phyloP scores from a whole-genome alignment of 164 flowering plant species.

The Annona squamosa region DNA sequence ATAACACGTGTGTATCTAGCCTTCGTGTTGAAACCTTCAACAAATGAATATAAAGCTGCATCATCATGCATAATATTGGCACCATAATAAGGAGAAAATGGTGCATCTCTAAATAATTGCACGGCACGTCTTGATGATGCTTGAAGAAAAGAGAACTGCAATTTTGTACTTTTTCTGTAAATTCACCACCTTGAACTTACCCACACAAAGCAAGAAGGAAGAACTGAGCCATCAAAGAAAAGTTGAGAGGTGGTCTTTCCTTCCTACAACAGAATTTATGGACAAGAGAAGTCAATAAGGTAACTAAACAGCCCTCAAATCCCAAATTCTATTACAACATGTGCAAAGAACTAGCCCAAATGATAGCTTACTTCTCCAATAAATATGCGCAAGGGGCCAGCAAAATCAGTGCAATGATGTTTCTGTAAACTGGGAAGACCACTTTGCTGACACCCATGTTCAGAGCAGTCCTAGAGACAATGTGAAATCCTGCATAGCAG shows the following conservation, averaged over 20 bases:
- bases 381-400: slow-evolving; percentile 63
- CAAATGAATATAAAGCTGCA: background rate
- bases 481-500: slow-evolving; percentile 69
- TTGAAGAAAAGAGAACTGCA: too few species aligned
- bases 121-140: too few species aligned
- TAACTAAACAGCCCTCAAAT: background rate
- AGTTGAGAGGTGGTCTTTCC: slow-evolving; percentile 64
- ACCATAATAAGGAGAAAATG: background rate
- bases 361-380: slow-evolving; percentile 53
- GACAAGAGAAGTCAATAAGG: background rate
- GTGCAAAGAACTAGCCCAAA: background rate
- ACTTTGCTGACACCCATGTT: slow-evolving; percentile 77
- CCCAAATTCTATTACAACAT: background rate
- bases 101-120: background rate
- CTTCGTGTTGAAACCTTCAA: background rate
- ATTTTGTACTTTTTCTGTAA: too few species aligned
- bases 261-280: slow-evolving; percentile 30
- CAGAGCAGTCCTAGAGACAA: slow-evolving; percentile 76
- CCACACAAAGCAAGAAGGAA: slow-evolving; percentile 67
- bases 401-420: slow-evolving; percentile 55
- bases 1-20: background rate
- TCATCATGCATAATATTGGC: background rate
- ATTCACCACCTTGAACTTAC: slow-evolving; percentile 23
- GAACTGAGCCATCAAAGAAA: slow-evolving; percentile 56
- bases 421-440: slow-evolving; percentile 69